These are phyloP conservation scores for Grosmannia huntii DNA, from an alignment of 2,329 filamentous ascomycete genomes.

Conservation along the genomic window DNA sequence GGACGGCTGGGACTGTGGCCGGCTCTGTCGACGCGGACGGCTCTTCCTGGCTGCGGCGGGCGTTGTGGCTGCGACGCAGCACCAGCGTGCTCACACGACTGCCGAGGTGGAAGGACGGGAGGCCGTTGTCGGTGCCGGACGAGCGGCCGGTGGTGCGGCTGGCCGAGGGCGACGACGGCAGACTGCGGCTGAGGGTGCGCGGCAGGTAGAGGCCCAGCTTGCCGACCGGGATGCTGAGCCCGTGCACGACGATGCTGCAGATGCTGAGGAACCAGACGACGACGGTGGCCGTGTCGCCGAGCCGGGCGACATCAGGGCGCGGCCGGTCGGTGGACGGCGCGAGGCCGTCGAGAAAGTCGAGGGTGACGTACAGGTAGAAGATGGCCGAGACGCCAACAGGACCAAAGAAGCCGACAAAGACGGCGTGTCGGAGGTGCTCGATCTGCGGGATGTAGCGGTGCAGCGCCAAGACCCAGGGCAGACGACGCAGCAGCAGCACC, in stretches of 20 bases:
- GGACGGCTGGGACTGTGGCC: not conserved
- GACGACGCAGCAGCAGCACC: constrained; percentile 62
- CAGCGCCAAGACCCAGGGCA: constrained; percentile 63
- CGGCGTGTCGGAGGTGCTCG: constrained; percentile 56
- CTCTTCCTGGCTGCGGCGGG: not conserved
- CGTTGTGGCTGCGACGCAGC: constrained; percentile 7
- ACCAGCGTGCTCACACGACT: constrained; percentile 18
- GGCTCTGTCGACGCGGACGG: no score
- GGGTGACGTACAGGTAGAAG: constrained; percentile 74
- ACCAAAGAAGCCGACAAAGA: constrained; percentile 87
- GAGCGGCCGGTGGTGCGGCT: not conserved
- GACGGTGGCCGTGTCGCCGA: constrained; percentile 54
- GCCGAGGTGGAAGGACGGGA: constrained; percentile 16
- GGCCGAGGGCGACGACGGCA: constrained; percentile 4
- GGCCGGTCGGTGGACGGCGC: constrained; percentile 48
- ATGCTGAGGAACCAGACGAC: constrained; percentile 80
- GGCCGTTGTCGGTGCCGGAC: constrained; percentile 1
- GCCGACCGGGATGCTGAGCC: constrained; percentile 65
- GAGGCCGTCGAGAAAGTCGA: constrained; percentile 55
- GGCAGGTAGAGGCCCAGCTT: constrained; percentile 54
- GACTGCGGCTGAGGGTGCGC: constrained; percentile 43
- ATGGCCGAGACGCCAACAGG: constrained; percentile 86
- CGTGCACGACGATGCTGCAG: constrained; percentile 76
- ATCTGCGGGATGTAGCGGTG: constrained; percentile 72
- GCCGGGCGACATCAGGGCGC: constrained; percentile 51